Percentiles rank a stretch among this genome's conserved stretches.
phyloP scores from a whole-genome alignment of 768 basidiomycete genomes.

The Xanthoconium purpureum region DNA sequence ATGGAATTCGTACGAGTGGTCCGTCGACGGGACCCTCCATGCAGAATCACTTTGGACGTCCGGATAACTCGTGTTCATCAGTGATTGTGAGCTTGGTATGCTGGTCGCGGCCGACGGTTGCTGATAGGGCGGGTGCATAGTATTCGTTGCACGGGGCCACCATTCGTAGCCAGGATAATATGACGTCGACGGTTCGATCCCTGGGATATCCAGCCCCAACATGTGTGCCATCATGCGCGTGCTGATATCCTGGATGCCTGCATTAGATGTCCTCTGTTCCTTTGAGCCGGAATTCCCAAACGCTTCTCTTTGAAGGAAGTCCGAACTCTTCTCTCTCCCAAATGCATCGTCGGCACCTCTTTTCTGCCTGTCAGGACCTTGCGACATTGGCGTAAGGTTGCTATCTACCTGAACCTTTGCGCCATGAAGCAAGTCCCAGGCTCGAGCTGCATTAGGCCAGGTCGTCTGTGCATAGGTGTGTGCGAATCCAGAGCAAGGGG shows the following conservation, averaged over 20 bases:
- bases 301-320: conserved; percentile 42
- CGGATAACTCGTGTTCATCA: conserved; percentile 19
- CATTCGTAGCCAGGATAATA: conserved; percentile 55
- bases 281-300: conserved; percentile 30
- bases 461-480: conserved; percentile 41
- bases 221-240: conserved; percentile 70
- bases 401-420: conserved; percentile 54
- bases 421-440: conserved; percentile 65
- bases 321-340: conserved; percentile 49
- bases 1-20: conserved; percentile 22
- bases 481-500: background rate
- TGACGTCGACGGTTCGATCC: conserved; percentile 53
- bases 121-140: conserved; percentile 14
- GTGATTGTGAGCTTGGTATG: conserved; percentile 4
- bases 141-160: conserved; percentile 49
- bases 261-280: conserved; percentile 20
- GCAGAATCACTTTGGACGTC: conserved; percentile 11
- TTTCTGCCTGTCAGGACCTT: conserved; percentile 48
- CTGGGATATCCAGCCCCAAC: conserved; percentile 64
- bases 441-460: conserved; percentile 70
- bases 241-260: conserved; percentile 60
- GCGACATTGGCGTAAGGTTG: conserved; percentile 35
- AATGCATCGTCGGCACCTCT: conserved; percentile 62
- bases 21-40: conserved; percentile 19
- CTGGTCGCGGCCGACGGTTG: conserved; percentile 5